A percentile compares a stretch with the other conserved stretches of the same genome.
These are phyloP conservation scores for Pichia heedii DNA, from an alignment of 805 yeast species.

Conservation along the genomic window DNA sequence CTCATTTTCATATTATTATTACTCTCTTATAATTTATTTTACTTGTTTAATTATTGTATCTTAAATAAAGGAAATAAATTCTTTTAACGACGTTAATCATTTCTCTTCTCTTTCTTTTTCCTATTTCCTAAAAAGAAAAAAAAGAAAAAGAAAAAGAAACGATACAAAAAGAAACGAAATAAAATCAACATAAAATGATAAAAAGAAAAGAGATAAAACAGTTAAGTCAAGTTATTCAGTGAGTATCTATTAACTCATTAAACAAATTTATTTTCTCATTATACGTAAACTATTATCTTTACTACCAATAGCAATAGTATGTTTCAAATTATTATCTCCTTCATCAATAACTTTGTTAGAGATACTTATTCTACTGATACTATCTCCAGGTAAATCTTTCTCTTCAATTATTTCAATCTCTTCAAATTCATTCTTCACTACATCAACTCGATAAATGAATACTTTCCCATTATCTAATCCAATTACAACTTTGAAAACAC, in stretches of 20 bases:
- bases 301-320: constrained; percentile 50
- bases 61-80: too few species aligned
- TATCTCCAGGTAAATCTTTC: constrained; percentile 46
- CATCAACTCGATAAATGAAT: constrained; percentile 32
- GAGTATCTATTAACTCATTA: too few species aligned
- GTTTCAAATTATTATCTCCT: constrained; percentile 16
- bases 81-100: too few species aligned
- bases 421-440: constrained; percentile 19
- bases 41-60: too few species aligned
- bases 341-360: constrained; percentile 7
- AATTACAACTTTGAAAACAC: constrained; percentile 37
- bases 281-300: constrained; percentile 54
- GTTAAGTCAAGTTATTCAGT: background rate
- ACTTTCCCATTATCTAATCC: constrained; percentile 70
- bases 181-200: too few species aligned
- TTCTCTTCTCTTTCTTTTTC: too few species aligned
- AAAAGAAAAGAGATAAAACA: background rate
- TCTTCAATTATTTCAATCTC: constrained; percentile 29
- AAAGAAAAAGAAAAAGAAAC: too few species aligned
- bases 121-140: too few species aligned
- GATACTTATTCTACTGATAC: constrained; percentile 57
- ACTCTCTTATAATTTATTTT: too few species aligned
- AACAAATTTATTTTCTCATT: constrained; percentile 1
- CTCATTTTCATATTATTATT: too few species aligned
- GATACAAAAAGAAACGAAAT: too few species aligned